phyloP scores from a whole-genome alignment of 164 flowering plant genomes.

The Vitis labrusca region DNA sequence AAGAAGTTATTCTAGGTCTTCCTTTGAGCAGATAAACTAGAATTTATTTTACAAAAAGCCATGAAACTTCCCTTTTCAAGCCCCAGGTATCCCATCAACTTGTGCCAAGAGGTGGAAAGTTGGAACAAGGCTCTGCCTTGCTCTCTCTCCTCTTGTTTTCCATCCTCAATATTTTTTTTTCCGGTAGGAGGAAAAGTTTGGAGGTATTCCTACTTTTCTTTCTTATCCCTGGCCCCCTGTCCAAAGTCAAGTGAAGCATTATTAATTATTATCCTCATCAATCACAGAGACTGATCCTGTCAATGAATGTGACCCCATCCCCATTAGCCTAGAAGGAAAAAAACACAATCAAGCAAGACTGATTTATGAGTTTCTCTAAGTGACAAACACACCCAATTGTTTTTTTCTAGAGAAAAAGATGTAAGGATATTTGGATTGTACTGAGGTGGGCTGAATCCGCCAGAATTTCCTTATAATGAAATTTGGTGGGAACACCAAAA shows the following conservation, averaged over 20 bases:
- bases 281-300: too few relatives aligned
- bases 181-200: too few relatives aligned
- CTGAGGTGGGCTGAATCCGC: background rate
- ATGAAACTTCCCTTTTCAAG: slow-evolving; percentile 19
- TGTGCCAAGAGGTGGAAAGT: slow-evolving; percentile 12
- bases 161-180: too few relatives aligned
- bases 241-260: too few relatives aligned
- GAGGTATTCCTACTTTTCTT: too few relatives aligned
- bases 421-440: slow-evolving; percentile 13
- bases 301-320: too few relatives aligned
- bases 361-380: background rate
- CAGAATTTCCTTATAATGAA: background rate
- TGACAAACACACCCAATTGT: slow-evolving; percentile 4
- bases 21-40: slow-evolving; percentile 12
- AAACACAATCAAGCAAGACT: background rate
- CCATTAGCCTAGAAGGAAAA: background rate
- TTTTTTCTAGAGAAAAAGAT: background rate
- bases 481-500: background rate
- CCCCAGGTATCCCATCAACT: slow-evolving; percentile 4
- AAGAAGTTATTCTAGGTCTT: slow-evolving; percentile 10
- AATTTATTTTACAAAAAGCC: slow-evolving; percentile 11
- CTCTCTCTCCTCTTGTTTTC: background rate
- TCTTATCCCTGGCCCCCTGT: too few relatives aligned
- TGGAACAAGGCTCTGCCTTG: background rate
- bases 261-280: too few relatives aligned